Base-by-base conservation (phyloP, 345 rosid species). In the Lepidium aucheri region DNA sequence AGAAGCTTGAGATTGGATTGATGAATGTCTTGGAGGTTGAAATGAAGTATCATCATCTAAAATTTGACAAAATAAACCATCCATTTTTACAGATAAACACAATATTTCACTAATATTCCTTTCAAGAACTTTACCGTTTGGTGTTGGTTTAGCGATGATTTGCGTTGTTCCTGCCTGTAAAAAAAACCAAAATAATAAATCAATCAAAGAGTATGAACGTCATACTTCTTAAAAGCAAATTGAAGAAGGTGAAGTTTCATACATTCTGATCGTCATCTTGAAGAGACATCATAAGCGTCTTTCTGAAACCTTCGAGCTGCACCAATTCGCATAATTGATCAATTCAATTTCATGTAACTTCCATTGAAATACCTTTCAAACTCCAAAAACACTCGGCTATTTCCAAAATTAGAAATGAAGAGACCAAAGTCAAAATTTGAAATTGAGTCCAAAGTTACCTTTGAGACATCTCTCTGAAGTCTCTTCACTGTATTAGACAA, bases 381-480 rank as follows among this genome's bases (percentile, higher is more conserved):
- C 32, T 68, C 41, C 59, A 42, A 22, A 34, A 57, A 16, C 36
- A 17, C 11, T 44, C 32, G 9, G 18, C 14, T 61, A 63, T 10
- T 24, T 53, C 63, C 41, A 35, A 39, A 33, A 3, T 63, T 32
- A 47, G 18, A 63, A 63, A 56, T 1, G 2, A 20, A 51, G 18
- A 28, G 18, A 68, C 12, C n/a, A 12, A 39, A 45, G 56, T 49
- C 30, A 46, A 43, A 52, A 4, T 26, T 22, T 18, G 49, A 44
- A 44, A 9, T 45, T 20, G 30, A 59, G 65, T 40, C 8, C 43
- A 64, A 60, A 65, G 9, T 28, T n/a, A 86, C 98, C 91, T 88
- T 93, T 36, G 87, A 69, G 56, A 93, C 97, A 86, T 93, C 98
- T 82, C 96, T 88, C 52, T 83, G 96, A 9, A 93, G 96, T 83